Conservation (phyloP, 768 basidiomycete genomes). For the Lactarius indigo region DNA sequence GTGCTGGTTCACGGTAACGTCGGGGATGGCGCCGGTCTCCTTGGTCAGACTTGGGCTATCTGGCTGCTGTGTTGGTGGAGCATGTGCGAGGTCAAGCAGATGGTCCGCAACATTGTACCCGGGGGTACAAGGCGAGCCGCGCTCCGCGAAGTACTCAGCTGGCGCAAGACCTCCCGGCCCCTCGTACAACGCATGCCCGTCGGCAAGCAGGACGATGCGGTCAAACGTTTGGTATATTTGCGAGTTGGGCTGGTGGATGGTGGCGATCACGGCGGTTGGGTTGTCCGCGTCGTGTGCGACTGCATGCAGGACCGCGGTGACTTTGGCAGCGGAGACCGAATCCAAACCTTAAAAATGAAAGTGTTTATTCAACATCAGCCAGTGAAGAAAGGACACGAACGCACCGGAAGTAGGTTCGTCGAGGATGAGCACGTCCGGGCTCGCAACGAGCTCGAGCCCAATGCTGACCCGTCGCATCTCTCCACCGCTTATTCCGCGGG, state of each 20-base stretch:
- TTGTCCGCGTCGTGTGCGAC: conserved; percentile 67
- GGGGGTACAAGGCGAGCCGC: conserved; percentile 50
- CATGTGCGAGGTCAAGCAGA: conserved; percentile 81
- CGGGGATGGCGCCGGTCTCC: neutral
- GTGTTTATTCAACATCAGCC: neutral
- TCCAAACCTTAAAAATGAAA: conserved; percentile 37
- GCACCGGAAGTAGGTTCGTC: conserved; percentile 59
- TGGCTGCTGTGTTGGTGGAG: conserved; percentile 46
- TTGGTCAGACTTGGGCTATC: conserved; percentile 34
- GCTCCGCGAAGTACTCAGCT: conserved; percentile 55
- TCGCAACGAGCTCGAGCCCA: conserved; percentile 57
- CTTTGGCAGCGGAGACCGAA: conserved; percentile 32
- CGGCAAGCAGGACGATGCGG: conserved; percentile 52
- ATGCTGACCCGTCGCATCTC: conserved; percentile 63
- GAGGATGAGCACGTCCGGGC: conserved; percentile 56
- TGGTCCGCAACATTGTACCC: conserved; percentile 95
- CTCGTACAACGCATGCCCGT: conserved; percentile 46
- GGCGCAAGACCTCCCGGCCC: conserved; percentile 63
- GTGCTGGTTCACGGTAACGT: neutral
- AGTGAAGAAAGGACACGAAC: conserved; percentile 45
- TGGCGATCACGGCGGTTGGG: conserved; percentile 64
- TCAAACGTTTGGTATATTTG: conserved; percentile 61
- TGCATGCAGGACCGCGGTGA: conserved; percentile 43
- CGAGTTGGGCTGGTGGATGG: conserved; percentile 65
- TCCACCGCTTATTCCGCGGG: conserved; percentile 64